Evolutionary conservation across 139 green algal species (phyloP), one percentile per base, ranked within the genome.

Genomic region (Chlorella sp.): DNA sequence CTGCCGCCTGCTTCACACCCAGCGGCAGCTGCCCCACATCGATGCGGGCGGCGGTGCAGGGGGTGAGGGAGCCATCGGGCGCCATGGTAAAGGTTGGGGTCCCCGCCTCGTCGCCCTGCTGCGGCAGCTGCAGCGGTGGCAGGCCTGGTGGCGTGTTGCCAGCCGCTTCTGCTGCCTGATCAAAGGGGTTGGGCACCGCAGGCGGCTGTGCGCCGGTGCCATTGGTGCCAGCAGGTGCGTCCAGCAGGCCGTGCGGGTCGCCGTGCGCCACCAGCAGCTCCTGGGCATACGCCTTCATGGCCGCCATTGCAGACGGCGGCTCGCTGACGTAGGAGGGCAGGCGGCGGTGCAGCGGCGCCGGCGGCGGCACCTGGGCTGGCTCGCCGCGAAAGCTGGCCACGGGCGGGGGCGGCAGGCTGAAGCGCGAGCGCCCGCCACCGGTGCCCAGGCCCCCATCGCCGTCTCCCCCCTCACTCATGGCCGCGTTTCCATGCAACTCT

Each of bases 311-410:
- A 36, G 4, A 38, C 25, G 75, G 75, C 4, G 75, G 75, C 57
- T 82, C 75, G 36, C 75, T 82, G 23, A 82, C 75, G 16, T 82
- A 82, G 25, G 75, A 82, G 21, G 34, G 39, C 56, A 82, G 56
- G 17, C 21, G n/a, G 26, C 4, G 23, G 26, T n/a, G 62, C 44
- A 9, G 9, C 44, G 6, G 44, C 44, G 44, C 44, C 44, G 44
- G 44, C 44, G 44, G 44, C 44, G 44, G 44, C 44, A 47, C 26
- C 41, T 30, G 41, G 18, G 26, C 23, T 4, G 13, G 12, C 25
- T 26, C 41, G 72, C 41, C 36, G 72, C 41, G 44, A 13, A 9
- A 60, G 15, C 51, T 60, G 51, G 51, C 51, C 13, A 15, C 51
- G 12, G 51, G 51, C 51, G 51, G 51, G 51, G 51, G 51, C 15